A percentile compares a stretch with the other conserved stretches of the same genome.
phyloP scores from a whole-genome alignment of 805 yeast genomes.

The Zygosaccharomyces bisporus region DNA sequence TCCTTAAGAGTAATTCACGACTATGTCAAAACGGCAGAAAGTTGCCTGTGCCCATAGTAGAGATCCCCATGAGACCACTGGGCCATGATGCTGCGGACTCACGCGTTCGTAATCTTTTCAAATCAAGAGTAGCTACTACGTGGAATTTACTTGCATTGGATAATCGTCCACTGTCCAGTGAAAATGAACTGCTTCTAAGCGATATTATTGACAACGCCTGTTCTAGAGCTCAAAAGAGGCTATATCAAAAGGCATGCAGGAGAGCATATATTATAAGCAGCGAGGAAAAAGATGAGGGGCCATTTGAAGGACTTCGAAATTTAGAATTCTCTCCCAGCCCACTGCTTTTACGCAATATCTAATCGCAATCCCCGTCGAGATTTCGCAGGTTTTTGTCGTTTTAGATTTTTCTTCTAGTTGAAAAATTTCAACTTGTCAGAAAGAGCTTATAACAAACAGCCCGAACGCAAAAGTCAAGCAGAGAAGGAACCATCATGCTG shows the following conservation, averaged over 20 bases:
- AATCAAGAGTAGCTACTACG: conserved; percentile 16
- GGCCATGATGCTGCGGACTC: conserved; percentile 22
- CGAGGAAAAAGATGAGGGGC: neutral
- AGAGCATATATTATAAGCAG: conserved; percentile 19
- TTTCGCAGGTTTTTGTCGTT: neutral
- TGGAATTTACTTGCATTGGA: conserved; percentile 24
- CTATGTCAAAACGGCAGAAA: conserved; percentile 19
- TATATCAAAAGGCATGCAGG: conserved; percentile 21
- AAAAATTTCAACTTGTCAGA: neutral
- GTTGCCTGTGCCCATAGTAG: conserved; percentile 24
- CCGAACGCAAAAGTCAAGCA: neutral
- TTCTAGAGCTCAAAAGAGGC: conserved; percentile 14
- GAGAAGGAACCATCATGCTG: conserved; percentile 12
- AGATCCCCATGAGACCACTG: conserved; percentile 24
- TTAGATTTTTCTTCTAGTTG: neutral
- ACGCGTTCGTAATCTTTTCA: conserved; percentile 21
- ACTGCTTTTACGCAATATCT: conserved; percentile 9
- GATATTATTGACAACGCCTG: conserved; percentile 12
- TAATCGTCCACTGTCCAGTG: conserved; percentile 16
- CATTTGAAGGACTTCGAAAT: conserved; percentile 1
- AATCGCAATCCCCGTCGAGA: neutral
- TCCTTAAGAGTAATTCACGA: conserved; percentile 18
- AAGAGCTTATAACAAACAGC: neutral
- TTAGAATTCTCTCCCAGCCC: conserved; percentile 7
- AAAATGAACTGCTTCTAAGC: conserved; percentile 14